phyloP scores from a whole-genome alignment of 164 flowering plant genomes.

The Kingdonia uniflora region DNA sequence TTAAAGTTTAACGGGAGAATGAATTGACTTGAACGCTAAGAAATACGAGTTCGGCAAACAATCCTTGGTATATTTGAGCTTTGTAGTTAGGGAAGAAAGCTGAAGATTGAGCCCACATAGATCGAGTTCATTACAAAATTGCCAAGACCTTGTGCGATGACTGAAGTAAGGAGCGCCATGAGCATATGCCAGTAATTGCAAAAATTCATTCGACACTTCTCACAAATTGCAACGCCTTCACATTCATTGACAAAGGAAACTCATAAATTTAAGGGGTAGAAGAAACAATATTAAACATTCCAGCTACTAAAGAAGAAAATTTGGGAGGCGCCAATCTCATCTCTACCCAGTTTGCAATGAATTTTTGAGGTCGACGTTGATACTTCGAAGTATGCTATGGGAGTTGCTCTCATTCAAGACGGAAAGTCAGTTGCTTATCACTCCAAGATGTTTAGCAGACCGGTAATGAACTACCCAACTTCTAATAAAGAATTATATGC shows the following conservation, averaged over 20 bases:
- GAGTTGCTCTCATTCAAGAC: neutral
- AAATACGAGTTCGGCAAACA: no score
- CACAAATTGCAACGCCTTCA: neutral
- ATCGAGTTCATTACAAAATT: neutral
- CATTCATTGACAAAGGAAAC: neutral
- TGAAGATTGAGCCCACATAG: neutral
- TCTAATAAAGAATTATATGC: neutral
- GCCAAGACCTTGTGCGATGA: neutral
- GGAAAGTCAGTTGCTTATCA: neutral
- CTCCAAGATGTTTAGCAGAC: neutral
- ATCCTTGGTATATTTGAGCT: no score
- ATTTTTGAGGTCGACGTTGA: neutral
- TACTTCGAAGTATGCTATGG: neutral
- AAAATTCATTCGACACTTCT: neutral
- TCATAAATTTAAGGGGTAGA: neutral
- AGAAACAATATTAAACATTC: neutral
- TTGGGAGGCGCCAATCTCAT: neutral
- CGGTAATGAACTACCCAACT: neutral
- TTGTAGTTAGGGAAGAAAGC: no score
- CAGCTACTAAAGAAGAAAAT: neutral
- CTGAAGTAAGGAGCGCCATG: neutral
- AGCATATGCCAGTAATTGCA: neutral
- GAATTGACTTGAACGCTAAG: no score
- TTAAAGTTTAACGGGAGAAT: no score
- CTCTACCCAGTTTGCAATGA: neutral